Percentiles rank a stretch among this genome's conserved stretches.
These are phyloP conservation scores for Coleophoma eucalyptorum DNA, from an alignment of 2,329 filamentous ascomycete species.

Conservation along the genomic window DNA sequence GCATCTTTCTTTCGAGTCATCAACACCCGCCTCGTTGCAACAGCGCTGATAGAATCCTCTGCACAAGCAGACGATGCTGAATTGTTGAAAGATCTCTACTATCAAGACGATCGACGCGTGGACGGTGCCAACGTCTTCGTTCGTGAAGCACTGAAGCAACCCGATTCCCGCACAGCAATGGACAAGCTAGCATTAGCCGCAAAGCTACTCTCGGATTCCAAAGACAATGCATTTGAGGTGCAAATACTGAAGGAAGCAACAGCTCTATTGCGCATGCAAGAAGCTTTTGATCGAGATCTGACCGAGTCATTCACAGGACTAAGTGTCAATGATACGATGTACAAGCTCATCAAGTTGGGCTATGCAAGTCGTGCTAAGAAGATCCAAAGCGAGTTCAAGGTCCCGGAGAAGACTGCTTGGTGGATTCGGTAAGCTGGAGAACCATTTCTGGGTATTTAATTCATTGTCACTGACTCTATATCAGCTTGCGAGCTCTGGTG, in stretches of 20 bases:
- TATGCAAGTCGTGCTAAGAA: conserved; percentile 84
- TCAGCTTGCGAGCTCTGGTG: conserved; percentile 78
- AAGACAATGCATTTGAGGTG: conserved; percentile 72
- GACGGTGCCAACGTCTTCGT: conserved; percentile 88
- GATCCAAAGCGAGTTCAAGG: conserved; percentile 86
- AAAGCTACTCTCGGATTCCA: conserved; percentile 79
- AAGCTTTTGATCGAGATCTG: conserved; percentile 80
- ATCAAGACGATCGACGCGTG: conserved; percentile 88
- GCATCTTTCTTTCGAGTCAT: conserved; percentile 91
- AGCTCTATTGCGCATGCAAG: conserved; percentile 79
- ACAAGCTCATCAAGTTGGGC: conserved; percentile 77
- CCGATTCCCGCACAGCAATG: conserved; percentile 62
- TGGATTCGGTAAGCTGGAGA: conserved; percentile 62
- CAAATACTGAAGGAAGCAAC: conserved; percentile 75
- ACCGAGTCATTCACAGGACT: conserved; percentile 75
- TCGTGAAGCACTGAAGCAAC: conserved; percentile 74
- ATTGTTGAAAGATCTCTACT: conserved; percentile 91
- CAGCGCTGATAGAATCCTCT: conserved; percentile 82
- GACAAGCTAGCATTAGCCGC: conserved; percentile 88
- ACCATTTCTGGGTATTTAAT: too few species aligned
- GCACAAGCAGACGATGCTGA: conserved; percentile 74
- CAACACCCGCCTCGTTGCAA: conserved; percentile 79
- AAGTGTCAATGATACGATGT: conserved; percentile 87
- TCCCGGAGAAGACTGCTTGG: conserved; percentile 85
- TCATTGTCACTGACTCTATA: too few species aligned